These are phyloP conservation scores for Cytospora piceicola DNA, from an alignment of 2,329 filamentous ascomycete genomes.

Conservation along the genomic window DNA sequence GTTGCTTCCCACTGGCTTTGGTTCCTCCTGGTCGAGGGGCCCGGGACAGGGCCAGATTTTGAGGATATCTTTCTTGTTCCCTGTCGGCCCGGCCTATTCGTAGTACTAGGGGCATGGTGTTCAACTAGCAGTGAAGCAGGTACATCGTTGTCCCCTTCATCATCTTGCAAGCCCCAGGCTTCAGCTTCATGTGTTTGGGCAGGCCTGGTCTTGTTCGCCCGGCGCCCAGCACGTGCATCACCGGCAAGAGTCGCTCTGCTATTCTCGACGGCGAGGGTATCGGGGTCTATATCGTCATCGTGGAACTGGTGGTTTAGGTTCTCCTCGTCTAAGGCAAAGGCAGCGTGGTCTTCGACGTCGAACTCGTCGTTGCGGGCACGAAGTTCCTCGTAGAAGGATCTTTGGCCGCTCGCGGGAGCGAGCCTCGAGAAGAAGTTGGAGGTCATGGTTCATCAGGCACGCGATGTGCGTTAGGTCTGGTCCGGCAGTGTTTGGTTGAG, in stretches of 20 bases:
- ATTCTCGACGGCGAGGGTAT: slow-evolving; percentile 48
- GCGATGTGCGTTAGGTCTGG: slow-evolving; percentile 17
- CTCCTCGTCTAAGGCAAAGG: slow-evolving; percentile 55
- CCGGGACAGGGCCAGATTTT: slow-evolving; percentile 40
- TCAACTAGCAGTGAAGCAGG: slow-evolving; percentile 67
- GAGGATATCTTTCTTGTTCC: slow-evolving; percentile 35
- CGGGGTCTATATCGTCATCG: slow-evolving; percentile 53
- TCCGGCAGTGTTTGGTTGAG: not conserved
- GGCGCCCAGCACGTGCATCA: slow-evolving; percentile 28
- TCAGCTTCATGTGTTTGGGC: slow-evolving; percentile 3
- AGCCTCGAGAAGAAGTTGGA: slow-evolving; percentile 54
- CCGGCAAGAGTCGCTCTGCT: slow-evolving; percentile 45
- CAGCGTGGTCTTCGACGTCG: slow-evolving; percentile 49
- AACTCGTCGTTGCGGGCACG: slow-evolving; percentile 44
- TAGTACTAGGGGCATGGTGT: slow-evolving; percentile 43
- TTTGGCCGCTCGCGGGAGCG: slow-evolving; percentile 40
- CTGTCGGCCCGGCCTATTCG: slow-evolving; percentile 28
- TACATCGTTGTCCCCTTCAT: slow-evolving; percentile 63
- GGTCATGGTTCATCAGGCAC: slow-evolving; percentile 43
- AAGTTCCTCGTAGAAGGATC: slow-evolving; percentile 57
- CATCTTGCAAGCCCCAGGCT: slow-evolving; percentile 46
- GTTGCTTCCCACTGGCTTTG: slow-evolving; percentile 60
- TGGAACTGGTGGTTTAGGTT: slow-evolving; percentile 57
- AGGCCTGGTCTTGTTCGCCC: slow-evolving; percentile 21
- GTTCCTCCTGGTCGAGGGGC: slow-evolving; percentile 48